A percentile compares a stretch with the other conserved stretches of the same genome.
Evolutionary conservation across 1,139 yeast species (phyloP).

Genomic region (Zygotorulaspora mrakii): DNA sequence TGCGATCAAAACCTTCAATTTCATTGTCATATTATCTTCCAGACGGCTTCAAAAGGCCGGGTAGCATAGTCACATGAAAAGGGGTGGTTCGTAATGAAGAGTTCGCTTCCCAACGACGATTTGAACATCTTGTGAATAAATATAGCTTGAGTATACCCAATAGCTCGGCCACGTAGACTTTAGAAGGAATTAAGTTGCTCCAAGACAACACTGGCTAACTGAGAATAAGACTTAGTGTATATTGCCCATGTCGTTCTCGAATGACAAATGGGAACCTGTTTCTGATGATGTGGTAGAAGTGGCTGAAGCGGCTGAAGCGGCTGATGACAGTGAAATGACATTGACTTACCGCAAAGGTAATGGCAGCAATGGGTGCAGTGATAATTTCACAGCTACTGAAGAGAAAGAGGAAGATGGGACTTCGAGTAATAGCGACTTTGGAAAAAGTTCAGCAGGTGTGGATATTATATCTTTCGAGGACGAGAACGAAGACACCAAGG

Average conservation of each 20-base stretch:
- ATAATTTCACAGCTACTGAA: neutral
- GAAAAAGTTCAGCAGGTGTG: neutral
- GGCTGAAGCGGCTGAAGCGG: no score
- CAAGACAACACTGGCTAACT: neutral
- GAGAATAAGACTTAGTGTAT: neutral
- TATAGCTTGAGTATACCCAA: no score
- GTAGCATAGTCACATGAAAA: conserved; percentile 1
- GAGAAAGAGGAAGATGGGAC: neutral
- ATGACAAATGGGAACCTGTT: conserved; percentile 26
- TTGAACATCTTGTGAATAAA: no score
- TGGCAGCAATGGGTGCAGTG: conserved; percentile 1
- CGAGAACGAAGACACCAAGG: neutral
- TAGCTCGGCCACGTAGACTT: no score
- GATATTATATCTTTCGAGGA: neutral
- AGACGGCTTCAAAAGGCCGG: neutral
- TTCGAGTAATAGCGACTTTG: neutral
- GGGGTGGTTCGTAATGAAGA: conserved; percentile 1
- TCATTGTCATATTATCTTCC: neutral
- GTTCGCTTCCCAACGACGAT: neutral
- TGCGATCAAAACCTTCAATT: neutral
- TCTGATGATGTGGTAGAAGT: conserved; percentile 14
- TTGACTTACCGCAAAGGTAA: conserved; percentile 10
- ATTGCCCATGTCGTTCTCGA: conserved; percentile 8
- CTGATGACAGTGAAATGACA: conserved; percentile 13
- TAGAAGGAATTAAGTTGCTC: no score